A percentile compares a stretch with the other conserved stretches of the same genome.
Conservation (phyloP, 192 early-diverging fungal species). For the Spizellomyces sp. region DNA sequence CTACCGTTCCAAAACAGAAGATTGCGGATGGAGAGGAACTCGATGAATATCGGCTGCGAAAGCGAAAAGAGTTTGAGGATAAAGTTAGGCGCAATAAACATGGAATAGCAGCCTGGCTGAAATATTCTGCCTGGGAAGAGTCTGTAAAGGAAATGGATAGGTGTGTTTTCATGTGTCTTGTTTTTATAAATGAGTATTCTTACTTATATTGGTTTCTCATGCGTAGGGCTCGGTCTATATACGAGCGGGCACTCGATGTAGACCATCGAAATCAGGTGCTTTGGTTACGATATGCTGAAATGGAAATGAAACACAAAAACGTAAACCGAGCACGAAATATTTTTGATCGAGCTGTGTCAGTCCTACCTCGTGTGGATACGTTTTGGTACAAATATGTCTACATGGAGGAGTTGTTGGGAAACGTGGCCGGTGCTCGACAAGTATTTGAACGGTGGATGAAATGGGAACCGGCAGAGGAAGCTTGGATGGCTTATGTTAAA, state of each 20-base stretch:
- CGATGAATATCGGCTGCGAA: slow-evolving; percentile 82
- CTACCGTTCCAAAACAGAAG: slow-evolving; percentile 76
- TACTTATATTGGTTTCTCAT: too few species aligned
- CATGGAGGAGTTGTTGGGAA: slow-evolving; percentile 97
- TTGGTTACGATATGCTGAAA: slow-evolving; percentile 92
- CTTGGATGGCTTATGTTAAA: slow-evolving; percentile 94
- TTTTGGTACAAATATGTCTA: slow-evolving; percentile 94
- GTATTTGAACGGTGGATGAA: slow-evolving; percentile 99
- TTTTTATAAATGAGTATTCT: too few species aligned
- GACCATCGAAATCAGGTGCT: slow-evolving; percentile 85
- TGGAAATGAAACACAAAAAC: slow-evolving; percentile 98
- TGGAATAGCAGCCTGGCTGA: slow-evolving; percentile 89
- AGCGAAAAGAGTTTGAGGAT: slow-evolving; percentile 95
- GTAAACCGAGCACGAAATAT: slow-evolving; percentile 92
- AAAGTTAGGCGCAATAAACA: slow-evolving; percentile 81
- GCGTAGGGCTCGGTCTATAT: slow-evolving; percentile 50
- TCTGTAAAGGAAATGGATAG: slow-evolving; percentile 81
- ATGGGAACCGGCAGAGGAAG: slow-evolving; percentile 92
- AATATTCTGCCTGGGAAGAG: slow-evolving; percentile 97
- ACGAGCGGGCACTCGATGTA: slow-evolving; percentile 89
- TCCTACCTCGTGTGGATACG: slow-evolving; percentile 73
- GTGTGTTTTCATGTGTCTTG: slow-evolving; percentile 32
- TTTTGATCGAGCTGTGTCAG: slow-evolving; percentile 86
- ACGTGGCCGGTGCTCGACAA: slow-evolving; percentile 81
- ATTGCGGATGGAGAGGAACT: slow-evolving; percentile 94